Percentiles rank a stretch among this genome's conserved stretches.
phyloP scores from a whole-genome alignment of 305 asterid species.

The Solanum hybrid region DNA sequence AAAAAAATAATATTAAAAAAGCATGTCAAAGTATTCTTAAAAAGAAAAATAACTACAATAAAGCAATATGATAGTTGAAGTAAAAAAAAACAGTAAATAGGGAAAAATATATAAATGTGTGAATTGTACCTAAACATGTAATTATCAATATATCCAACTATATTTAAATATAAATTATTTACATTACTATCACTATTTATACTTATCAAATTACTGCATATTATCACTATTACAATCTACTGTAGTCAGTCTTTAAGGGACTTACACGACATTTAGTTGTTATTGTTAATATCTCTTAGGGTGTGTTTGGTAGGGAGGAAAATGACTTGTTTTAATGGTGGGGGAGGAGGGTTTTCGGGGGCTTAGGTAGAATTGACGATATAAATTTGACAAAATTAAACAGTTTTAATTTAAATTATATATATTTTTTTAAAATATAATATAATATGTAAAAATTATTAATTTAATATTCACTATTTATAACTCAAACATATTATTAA shows the following conservation, averaged over 20 bases:
- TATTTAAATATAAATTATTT: not conserved
- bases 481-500: not conserved
- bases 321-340: not conserved
- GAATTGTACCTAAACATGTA: not conserved
- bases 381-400: not conserved
- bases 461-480: not conserved
- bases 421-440: not conserved
- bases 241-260: not conserved
- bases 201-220: not conserved
- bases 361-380: not conserved
- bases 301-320: not conserved
- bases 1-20: too few species aligned
- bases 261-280: too few species aligned
- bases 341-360: not conserved
- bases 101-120: not conserved
- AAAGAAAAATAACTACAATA: not conserved
- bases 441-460: not conserved
- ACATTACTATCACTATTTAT: not conserved
- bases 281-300: not conserved
- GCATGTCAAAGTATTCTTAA: not conserved
- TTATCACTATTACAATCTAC: not conserved
- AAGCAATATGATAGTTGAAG: not conserved
- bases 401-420: not conserved
- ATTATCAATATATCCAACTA: not conserved
- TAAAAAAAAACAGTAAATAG: not conserved